A percentile compares a stretch with the other conserved stretches of the same genome.
Evolutionary conservation across 257 asterid species (phyloP).

Genomic region (Verbena officinalis): DNA sequence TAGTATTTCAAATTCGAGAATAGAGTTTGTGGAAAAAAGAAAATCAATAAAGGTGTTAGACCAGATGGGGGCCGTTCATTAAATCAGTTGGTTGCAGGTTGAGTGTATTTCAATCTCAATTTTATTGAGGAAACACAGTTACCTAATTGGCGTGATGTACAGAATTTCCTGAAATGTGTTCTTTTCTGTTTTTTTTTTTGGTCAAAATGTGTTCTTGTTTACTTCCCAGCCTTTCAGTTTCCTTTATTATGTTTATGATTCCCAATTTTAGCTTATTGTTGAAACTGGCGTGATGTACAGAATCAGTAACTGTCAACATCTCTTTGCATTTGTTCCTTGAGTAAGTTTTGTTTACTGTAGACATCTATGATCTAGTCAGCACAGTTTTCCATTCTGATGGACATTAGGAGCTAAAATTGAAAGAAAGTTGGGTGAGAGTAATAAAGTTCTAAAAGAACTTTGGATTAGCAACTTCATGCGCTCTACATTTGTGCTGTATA

Average conservation of each 20-base stretch:
- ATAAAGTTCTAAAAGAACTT: not conserved
- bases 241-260: not conserved
- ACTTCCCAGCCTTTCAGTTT: not conserved
- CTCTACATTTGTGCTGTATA: not conserved
- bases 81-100: slow-evolving; percentile 1
- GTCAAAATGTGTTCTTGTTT: not conserved
- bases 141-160: slow-evolving; percentile 2
- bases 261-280: too few species aligned
- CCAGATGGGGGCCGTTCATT: not conserved
- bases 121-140: not conserved
- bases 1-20: not conserved
- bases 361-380: not conserved
- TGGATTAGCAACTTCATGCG: not conserved
- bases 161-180: not conserved
- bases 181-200: too few species aligned
- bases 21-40: not conserved
- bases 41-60: not conserved
- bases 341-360: not conserved
- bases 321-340: too few species aligned
- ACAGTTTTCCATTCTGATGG: not conserved
- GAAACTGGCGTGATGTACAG: too few species aligned
- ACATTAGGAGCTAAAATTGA: not conserved
- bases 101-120: not conserved
- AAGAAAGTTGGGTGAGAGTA: not conserved
- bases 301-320: too few species aligned